Percentiles rank a stretch among this genome's conserved stretches.
Conservation (phyloP, 2,329 filamentous ascomycete species). For the Celoporthe dispersa region DNA sequence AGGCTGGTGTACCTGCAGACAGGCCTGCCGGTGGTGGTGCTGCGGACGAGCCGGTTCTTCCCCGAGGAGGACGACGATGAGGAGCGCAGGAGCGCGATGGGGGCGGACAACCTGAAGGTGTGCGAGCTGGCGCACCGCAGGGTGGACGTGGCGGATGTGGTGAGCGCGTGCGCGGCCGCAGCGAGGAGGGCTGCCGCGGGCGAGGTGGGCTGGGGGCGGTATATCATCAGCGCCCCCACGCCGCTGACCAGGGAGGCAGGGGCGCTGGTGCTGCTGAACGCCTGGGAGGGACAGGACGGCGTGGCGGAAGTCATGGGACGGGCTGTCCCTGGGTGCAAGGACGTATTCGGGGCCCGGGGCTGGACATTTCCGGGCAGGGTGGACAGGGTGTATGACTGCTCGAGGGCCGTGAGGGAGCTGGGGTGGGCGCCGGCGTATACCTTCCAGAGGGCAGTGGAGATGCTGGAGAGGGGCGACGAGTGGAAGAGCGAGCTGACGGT, state of each 20-base stretch:
- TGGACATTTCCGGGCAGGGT: slow-evolving; percentile 46
- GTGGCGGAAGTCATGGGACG: slow-evolving; percentile 33
- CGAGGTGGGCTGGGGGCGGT: slow-evolving; percentile 43
- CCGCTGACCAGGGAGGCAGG: slow-evolving; percentile 41
- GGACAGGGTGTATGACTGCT: slow-evolving; percentile 52
- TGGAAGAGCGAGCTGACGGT: slow-evolving; percentile 46
- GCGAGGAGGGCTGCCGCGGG: slow-evolving; percentile 39
- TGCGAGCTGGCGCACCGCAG: slow-evolving; percentile 52
- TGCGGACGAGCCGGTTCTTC: slow-evolving; percentile 55
- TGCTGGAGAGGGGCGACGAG: slow-evolving; percentile 40
- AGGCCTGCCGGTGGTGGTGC: slow-evolving; percentile 46
- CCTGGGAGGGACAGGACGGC: slow-evolving; percentile 37
- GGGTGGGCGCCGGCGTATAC: slow-evolving; percentile 50
- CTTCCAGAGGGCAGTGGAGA: slow-evolving; percentile 42
- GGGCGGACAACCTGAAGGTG: slow-evolving; percentile 52
- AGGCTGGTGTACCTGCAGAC: slow-evolving; percentile 45
- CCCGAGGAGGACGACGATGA: slow-evolving; percentile 53
- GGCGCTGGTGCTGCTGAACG: slow-evolving; percentile 41
- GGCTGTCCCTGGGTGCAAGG: slow-evolving; percentile 35
- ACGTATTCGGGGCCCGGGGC: slow-evolving; percentile 38
- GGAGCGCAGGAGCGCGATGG: slow-evolving; percentile 38
- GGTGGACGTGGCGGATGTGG: slow-evolving; percentile 50
- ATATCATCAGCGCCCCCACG: slow-evolving; percentile 50
- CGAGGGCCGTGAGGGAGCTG: slow-evolving; percentile 46
- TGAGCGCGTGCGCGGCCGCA: slow-evolving; percentile 45